Evolutionary conservation across 1,284 basidiomycete genomes (phyloP), one percentile per base, ranked within the genome.

Genomic region (Singerocomus inundabilis): DNA sequence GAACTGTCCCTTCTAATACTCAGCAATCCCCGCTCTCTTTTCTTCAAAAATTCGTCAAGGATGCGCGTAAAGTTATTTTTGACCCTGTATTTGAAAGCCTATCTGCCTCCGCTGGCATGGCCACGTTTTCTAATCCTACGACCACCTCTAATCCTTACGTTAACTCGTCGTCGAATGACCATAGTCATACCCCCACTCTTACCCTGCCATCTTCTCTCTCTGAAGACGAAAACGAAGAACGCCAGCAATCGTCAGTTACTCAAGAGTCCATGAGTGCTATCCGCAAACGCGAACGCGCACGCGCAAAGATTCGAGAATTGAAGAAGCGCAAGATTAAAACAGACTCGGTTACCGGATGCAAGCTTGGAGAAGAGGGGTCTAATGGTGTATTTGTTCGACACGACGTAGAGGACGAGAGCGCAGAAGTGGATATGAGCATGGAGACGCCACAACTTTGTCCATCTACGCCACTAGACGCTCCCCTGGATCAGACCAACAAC

Each of bases 31-130:
- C 72, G 0, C 75, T 80, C 6, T 85, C 83, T n/a, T 67, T 76
- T 30, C 77, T 87, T 2, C 85, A 87, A 61, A 70, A 70, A 44
- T 68, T 85, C 54, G 83, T 88, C 48, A 78, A 78, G 54, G 68
- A 74, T 21, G 76, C 78, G 1, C 73, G 78, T 39, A 68, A 66
- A 24, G 66, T 68, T 7, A 77, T 88, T 24, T 60, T 88, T 46
- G 85, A 87, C 54, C 85, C 85, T 21, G 72, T 85, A 16, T 69
- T 85, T 24, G 67, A 73, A 31, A 60, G 60, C 10, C 69, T 73
- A 48, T 72, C 61, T 57, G 13, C 48, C 40, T 40, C 60, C 25
- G 9, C 53, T 42, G 53, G 63, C 51, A 41, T 34, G 34, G 48
- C 50, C 52, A 24, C 53, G 10, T 40, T 47, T 49, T 35, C 53